Percentiles rank a stretch among this genome's conserved stretches.
These are phyloP conservation scores for Amaranthus palmeri DNA, from an alignment of 148 eudicot species.

Conservation along the genomic window DNA sequence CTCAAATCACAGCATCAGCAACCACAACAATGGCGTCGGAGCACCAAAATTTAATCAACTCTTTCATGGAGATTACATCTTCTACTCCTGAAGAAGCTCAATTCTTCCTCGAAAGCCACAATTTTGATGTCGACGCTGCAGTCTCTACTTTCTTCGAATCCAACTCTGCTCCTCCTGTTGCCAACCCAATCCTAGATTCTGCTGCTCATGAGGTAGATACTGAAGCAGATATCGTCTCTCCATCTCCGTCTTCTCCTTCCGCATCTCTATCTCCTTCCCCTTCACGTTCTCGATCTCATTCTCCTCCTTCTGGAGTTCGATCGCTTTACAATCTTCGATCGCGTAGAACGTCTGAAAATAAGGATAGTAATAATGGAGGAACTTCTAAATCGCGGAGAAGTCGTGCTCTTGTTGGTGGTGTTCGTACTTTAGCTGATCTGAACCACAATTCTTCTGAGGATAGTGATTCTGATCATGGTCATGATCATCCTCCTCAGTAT, in stretches of 20 bases:
- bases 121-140: constrained; percentile 70
- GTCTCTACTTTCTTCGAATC: constrained; percentile 75
- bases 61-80: constrained; percentile 61
- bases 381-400: background rate
- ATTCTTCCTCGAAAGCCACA: constrained; percentile 72
- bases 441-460: constrained; percentile 33
- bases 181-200: constrained; percentile 8
- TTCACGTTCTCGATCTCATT: constrained; percentile 47
- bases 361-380: background rate
- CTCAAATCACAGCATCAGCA: background rate
- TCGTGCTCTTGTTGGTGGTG: constrained; percentile 27
- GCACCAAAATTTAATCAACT: constrained; percentile 29
- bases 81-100: constrained; percentile 49
- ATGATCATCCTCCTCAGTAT: constrained; percentile 52
- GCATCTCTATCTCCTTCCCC: constrained; percentile 34
- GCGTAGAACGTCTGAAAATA: constrained; percentile 8
- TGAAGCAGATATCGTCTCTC: background rate
- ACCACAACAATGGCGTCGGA: constrained; percentile 23
- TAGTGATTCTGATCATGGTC: constrained; percentile 38
- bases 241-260: constrained; percentile 10
- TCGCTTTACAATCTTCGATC: constrained; percentile 45
- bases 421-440: constrained; percentile 58
- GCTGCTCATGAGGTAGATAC: constrained; percentile 1
- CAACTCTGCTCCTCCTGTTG: constrained; percentile 21
- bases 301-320: constrained; percentile 30